Evolutionary conservation across 352 stramenopile genomes (phyloP), one percentile per base, ranked within the genome.

Genomic region (Peronospora destructor): DNA sequence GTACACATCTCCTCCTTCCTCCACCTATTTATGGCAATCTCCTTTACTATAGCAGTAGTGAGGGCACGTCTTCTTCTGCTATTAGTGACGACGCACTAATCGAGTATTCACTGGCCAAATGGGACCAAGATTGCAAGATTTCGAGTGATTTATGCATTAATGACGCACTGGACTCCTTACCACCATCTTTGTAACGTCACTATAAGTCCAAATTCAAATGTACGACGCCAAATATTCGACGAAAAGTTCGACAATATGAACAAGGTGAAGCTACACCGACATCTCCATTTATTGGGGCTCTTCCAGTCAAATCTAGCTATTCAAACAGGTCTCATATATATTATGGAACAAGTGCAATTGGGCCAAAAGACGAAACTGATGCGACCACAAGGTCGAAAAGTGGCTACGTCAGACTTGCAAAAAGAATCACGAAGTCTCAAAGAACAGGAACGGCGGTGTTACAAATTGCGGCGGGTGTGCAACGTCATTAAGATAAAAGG

Each of bases 401-500:
- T 7, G 6, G 26, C 1, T 32, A 32, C 19, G 19, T 21, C 19
- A 1, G 19, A 21, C 1, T 21, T 21, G 1, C 3, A 59, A 38
- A 46, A 54, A 25, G 52, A 69, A 14, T 17, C 49, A 12, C 44
- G 78, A 14, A 69, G 66, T 9, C n/a, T 61, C 1, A 69, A 80
- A 30, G 73, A 87, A 45, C 56, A 70, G 45, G 85, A 87, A 62
- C 84, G 84, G 37, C 59, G 74, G 40, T 53, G 54, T 72, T 55
- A 10, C 76, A 87, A 59, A 87, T 87, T 53, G 73, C 73, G 7
- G 73, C 56, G 12, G 81, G 71, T 25, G 76, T 87, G 17, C 76
- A 87, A 60, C 56, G 76, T 48, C 73, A 87, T 42, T 57, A 73
- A 16, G 71, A 87, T 52, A 85, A 85, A 59, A 85, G 85, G 45